Evolutionary conservation across 768 basidiomycete genomes (phyloP).

Genomic region (Pulveroboletus sp.): DNA sequence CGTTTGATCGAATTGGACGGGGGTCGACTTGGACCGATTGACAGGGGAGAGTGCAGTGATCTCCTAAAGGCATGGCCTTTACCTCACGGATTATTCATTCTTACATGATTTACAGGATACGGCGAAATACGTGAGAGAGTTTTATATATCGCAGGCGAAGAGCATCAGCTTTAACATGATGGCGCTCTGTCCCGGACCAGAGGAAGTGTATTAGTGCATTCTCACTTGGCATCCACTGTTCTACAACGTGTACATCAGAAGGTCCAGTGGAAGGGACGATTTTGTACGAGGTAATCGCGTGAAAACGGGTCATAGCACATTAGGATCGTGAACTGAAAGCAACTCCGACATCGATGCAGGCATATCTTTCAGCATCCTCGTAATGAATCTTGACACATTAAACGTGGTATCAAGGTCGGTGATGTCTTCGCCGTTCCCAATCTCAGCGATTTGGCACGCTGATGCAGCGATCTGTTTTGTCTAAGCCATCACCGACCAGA

Average conservation of each 20-base stretch:
- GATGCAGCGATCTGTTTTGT: slow-evolving; percentile 27
- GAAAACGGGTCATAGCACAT: background rate
- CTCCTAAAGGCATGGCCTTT: slow-evolving; percentile 46
- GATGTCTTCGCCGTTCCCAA: slow-evolving; percentile 31
- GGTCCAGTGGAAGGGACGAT: background rate
- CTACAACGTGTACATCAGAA: slow-evolving; percentile 3
- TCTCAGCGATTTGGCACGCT: slow-evolving; percentile 30
- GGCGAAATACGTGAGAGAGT: slow-evolving; percentile 41
- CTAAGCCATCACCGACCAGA: background rate
- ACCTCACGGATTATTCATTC: background rate
- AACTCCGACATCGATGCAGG: slow-evolving; percentile 30
- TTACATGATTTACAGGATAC: slow-evolving; percentile 34
- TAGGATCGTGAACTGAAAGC: slow-evolving; percentile 14
- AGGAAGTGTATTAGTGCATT: slow-evolving; percentile 9
- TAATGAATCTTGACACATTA: slow-evolving; percentile 30
- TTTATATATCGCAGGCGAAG: slow-evolving; percentile 36
- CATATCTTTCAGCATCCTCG: slow-evolving; percentile 28
- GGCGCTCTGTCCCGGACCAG: slow-evolving; percentile 36
- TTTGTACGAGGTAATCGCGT: background rate
- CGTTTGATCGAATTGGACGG: slow-evolving; percentile 86
- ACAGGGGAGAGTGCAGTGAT: slow-evolving; percentile 60
- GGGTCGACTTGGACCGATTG: slow-evolving; percentile 69
- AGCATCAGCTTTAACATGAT: slow-evolving; percentile 46
- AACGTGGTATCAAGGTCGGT: slow-evolving; percentile 30
- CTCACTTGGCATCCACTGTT: background rate